Conservation (phyloP, 2,329 filamentous ascomycete species). For the Acephala macrosclerotiorum region DNA sequence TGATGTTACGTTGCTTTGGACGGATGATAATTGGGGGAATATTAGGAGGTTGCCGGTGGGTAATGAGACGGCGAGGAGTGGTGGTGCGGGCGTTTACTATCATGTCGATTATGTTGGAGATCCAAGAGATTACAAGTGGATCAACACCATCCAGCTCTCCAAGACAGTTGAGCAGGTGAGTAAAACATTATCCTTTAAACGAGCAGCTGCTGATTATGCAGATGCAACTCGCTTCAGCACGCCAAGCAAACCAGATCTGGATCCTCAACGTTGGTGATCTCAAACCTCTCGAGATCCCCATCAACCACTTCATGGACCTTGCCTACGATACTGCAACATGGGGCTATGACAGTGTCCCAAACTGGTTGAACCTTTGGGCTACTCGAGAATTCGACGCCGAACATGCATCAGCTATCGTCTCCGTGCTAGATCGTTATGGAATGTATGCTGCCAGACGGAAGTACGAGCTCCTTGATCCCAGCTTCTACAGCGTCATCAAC, state of each 20-base stretch:
- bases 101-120: conserved; percentile 61
- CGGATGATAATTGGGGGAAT: conserved; percentile 75
- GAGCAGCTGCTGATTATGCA: conserved; percentile 44
- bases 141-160: conserved; percentile 71
- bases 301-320: conserved; percentile 72
- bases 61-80: conserved; percentile 64
- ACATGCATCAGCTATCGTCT: conserved; percentile 55
- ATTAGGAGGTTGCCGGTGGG: conserved; percentile 65
- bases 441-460: conserved; percentile 65
- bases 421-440: conserved; percentile 62
- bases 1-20: conserved; percentile 72
- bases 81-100: conserved; percentile 69
- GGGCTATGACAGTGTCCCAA: conserved; percentile 60
- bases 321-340: conserved; percentile 68
- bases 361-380: conserved; percentile 65
- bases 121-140: conserved; percentile 61
- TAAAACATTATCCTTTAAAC: not conserved
- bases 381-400: conserved; percentile 62
- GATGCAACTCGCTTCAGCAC: conserved; percentile 66
- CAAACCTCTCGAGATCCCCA: conserved; percentile 67
- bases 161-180: conserved; percentile 65
- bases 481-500: conserved; percentile 66
- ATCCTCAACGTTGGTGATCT: conserved; percentile 71
- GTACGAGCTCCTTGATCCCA: conserved; percentile 66
- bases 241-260: conserved; percentile 63